Conservation (phyloP, 768 basidiomycete species). For the Macrolepiota albuminosa region DNA sequence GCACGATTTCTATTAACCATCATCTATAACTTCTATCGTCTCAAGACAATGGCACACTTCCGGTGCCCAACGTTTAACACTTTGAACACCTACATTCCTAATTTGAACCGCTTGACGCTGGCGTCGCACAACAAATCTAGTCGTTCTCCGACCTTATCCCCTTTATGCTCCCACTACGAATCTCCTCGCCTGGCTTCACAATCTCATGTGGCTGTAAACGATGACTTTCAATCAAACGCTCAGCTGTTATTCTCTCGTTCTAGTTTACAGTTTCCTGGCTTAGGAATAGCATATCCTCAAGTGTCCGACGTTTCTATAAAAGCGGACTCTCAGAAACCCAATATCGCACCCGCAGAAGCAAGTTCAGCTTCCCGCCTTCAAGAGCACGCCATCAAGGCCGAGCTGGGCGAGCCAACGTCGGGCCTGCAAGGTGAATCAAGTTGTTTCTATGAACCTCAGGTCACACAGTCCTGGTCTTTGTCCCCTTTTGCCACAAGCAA, state of each 20-base stretch:
- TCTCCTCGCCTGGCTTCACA: slow-evolving; percentile 8
- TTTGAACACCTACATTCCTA: slow-evolving; percentile 12
- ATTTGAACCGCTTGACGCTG: slow-evolving; percentile 19
- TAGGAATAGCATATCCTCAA: slow-evolving; percentile 12
- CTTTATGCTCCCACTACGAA: slow-evolving; percentile 15
- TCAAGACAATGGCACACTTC: slow-evolving; percentile 9
- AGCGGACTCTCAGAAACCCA: background rate
- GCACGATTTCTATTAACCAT: background rate
- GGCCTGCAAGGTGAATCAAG: slow-evolving; percentile 13
- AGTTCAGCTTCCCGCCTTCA: background rate
- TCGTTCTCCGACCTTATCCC: slow-evolving; percentile 21
- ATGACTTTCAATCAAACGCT: slow-evolving; percentile 34
- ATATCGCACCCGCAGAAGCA: background rate
- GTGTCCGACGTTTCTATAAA: background rate
- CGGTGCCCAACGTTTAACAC: slow-evolving; percentile 10
- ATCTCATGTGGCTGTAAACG: slow-evolving; percentile 14
- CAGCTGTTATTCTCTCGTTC: slow-evolving; percentile 15
- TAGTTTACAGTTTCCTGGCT: slow-evolving; percentile 18
- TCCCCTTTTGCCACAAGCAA: background rate
- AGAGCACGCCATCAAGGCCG: background rate
- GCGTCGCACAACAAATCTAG: slow-evolving; percentile 22
- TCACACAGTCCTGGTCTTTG: slow-evolving; percentile 11
- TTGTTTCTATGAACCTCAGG: slow-evolving; percentile 8
- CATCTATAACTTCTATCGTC: background rate
- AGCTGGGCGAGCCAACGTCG: slow-evolving; percentile 8